These are phyloP conservation scores for Astragalus membranaceus DNA, from an alignment of 306 rosid species.

Conservation along the genomic window DNA sequence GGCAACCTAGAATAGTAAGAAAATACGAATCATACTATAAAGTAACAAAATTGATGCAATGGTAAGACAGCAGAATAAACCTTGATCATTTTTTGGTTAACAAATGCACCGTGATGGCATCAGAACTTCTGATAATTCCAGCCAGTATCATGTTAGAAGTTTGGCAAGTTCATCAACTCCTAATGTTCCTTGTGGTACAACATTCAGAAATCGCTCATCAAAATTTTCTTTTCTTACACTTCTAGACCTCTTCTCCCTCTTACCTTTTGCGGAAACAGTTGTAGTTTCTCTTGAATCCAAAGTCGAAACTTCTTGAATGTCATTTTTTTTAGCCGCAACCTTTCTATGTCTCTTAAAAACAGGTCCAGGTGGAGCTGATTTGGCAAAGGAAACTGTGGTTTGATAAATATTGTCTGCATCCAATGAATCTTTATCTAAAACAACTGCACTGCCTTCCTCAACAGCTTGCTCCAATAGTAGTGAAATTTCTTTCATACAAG, in stretches of 20 bases:
- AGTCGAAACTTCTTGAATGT: slow-evolving; percentile 23
- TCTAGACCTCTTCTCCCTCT: slow-evolving; percentile 47
- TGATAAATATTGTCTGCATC: slow-evolving; percentile 62
- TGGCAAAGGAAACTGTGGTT: slow-evolving; percentile 52
- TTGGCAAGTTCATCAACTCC: slow-evolving; percentile 87
- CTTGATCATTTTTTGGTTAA: neutral
- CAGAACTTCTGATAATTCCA: neutral
- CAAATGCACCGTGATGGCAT: neutral
- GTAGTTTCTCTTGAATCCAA: slow-evolving; percentile 23
- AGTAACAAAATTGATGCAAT: neutral
- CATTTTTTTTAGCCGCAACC: neutral
- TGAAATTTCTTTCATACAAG: slow-evolving; percentile 39
- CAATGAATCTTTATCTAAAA: slow-evolving; percentile 45
- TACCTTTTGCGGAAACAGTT: slow-evolving; percentile 22
- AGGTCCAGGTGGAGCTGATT: slow-evolving; percentile 69
- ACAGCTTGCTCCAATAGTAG: slow-evolving; percentile 62
- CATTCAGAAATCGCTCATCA: slow-evolving; percentile 38
- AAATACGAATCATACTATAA: neutral
- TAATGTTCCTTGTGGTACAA: slow-evolving; percentile 74
- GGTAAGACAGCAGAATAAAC: neutral
- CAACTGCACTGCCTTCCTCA: slow-evolving; percentile 60
- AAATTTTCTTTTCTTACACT: slow-evolving; percentile 34
- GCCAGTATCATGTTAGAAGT: slow-evolving; percentile 42
- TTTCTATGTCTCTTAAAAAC: slow-evolving; percentile 38
- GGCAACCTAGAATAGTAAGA: neutral